phyloP scores from a whole-genome alignment of 164 flowering plant genomes.

The Umbellularia californica region DNA sequence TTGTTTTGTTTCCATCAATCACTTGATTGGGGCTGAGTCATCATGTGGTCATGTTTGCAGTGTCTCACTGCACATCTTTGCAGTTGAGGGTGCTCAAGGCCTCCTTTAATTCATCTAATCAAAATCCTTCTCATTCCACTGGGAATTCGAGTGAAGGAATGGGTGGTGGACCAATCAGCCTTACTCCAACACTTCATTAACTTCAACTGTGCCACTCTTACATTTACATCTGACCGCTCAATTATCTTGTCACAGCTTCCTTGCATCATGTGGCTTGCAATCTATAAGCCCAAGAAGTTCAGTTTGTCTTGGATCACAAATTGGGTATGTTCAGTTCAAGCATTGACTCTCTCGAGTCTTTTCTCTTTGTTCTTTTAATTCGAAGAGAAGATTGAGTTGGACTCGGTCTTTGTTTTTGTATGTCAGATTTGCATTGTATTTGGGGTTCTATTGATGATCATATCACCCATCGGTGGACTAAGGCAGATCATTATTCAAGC shows the following conservation, averaged over 20 bases:
- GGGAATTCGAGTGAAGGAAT: too few species aligned
- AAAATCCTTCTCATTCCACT: neutral
- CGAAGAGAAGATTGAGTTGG: neutral
- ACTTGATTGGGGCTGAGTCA: neutral
- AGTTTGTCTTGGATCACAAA: constrained; percentile 57
- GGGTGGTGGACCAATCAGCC: neutral
- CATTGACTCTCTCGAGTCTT: neutral
- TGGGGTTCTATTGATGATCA: constrained; percentile 8
- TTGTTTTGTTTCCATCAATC: neutral
- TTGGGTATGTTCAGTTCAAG: constrained; percentile 34
- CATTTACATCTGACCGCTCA: neutral
- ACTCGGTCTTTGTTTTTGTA: neutral
- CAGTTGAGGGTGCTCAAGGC: neutral
- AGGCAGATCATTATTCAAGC: constrained; percentile 6
- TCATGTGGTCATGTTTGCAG: too few species aligned
- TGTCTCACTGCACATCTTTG: too few species aligned
- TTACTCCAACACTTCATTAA: neutral
- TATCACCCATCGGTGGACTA: constrained; percentile 9
- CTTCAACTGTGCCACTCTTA: too few species aligned
- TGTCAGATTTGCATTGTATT: constrained; percentile 13
- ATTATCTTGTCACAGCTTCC: constrained; percentile 46
- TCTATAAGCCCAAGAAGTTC: constrained; percentile 54
- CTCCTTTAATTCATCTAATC: neutral
- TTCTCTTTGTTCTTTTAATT: neutral
- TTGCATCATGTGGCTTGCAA: constrained; percentile 65